Evolutionary conservation across 2,329 filamentous ascomycete genomes (phyloP), one percentile per base, ranked within the genome.

Genomic region (Xylariaceae sp.): DNA sequence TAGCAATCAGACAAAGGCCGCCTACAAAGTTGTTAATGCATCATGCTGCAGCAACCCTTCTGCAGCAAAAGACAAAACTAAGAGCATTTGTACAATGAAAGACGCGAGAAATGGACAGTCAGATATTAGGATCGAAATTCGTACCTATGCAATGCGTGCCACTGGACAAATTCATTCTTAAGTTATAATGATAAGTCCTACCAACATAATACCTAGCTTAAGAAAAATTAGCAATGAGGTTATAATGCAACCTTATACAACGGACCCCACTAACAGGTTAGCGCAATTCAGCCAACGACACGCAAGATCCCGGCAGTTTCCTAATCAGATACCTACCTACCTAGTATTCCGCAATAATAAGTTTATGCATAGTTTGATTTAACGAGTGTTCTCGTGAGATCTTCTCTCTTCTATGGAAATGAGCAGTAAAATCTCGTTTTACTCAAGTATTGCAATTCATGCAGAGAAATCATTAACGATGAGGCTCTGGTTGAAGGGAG

Each of bases 291-390:
- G 21, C 12, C 23, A 21, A 11, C 24, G 33, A 17, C 43, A 53
- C 24, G 33, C 29, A 41, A 48, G 34, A 41, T 26, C 45, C 43
- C 26, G 34, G 34, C 21, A 26, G 14, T 48, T 46, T 34, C 34
- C n/a, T 24, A 21, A 11, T 16, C 21, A n/a, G n/a, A n/a, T n/a
- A n/a, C n/a, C n/a, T n/a, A n/a, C n/a, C n/a, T n/a, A n/a, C 16
- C 17, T 31, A 40, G 28, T 8, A 47, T 21, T 16, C 34, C 36
- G 9, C n/a, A n/a, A 40, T 37, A 29, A 16, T 41, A n/a, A n/a
- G n/a, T 54, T 49, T 14, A 49, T 55, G 52, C 52, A 37, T 49
- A 49, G 21, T 19, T 23, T 23, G 26, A 16, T 8, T 21, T 21
- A 17, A 34, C 14, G 8, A 26, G 7, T 26, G 21, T 47, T 47